phyloP scores from a whole-genome alignment of 345 rosid species.

The Bruguiera parviflora region DNA sequence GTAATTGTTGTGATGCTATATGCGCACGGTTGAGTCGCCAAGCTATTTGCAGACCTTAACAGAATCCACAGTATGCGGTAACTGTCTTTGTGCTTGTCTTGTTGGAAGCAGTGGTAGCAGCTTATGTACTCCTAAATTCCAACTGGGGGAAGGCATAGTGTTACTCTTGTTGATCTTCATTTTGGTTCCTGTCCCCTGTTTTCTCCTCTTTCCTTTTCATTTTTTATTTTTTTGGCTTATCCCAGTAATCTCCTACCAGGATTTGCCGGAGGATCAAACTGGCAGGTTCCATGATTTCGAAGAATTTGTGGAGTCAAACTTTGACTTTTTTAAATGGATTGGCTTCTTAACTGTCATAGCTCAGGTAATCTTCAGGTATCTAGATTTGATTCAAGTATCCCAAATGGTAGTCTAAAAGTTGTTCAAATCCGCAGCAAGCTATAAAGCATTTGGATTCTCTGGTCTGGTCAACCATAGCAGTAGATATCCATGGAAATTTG shows the following conservation, averaged over 20 bases:
- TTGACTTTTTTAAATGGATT: conserved; percentile 43
- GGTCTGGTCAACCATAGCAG: not conserved
- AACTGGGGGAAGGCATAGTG: conserved; percentile 47
- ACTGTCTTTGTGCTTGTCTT: conserved; percentile 38
- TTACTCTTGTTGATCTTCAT: not conserved
- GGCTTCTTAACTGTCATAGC: conserved; percentile 31
- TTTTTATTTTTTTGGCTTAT: not conserved
- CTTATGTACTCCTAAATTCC: conserved; percentile 48
- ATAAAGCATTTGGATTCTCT: not conserved
- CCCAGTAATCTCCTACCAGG: conserved; percentile 23
- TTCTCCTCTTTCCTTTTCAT: not conserved
- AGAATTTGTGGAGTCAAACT: conserved; percentile 45
- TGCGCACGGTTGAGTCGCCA: too few species aligned
- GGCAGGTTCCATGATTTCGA: conserved; percentile 48
- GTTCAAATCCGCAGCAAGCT: too few species aligned
- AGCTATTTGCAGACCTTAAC: conserved; percentile 17
- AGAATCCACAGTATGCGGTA: conserved; percentile 29
- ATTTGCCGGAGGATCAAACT: conserved; percentile 58
- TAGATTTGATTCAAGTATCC: not conserved
- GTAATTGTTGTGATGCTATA: not conserved
- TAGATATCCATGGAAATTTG: not conserved
- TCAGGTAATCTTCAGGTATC: conserved; percentile 31
- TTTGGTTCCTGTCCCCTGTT: not conserved
- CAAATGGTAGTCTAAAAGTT: too few species aligned
- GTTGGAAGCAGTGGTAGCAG: conserved; percentile 36